Evolutionary conservation across 2,329 filamentous ascomycete genomes (phyloP), one percentile per base, ranked within the genome.

Genomic region (Cordyceps pruinosa): DNA sequence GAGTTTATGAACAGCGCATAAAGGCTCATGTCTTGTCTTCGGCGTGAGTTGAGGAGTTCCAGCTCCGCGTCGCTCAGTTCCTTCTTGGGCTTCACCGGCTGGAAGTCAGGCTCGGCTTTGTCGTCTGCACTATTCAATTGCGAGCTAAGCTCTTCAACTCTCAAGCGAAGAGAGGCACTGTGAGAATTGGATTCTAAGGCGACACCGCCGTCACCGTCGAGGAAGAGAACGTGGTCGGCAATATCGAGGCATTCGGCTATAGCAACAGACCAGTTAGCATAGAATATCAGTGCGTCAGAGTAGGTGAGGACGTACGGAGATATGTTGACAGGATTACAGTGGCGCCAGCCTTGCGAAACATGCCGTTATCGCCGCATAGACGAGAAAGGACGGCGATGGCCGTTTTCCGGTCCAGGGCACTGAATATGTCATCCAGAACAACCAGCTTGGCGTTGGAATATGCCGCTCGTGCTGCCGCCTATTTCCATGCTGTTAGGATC

Each of bases 381-480:
- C 19, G 32, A 10, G 7, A 47, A 2, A 41, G 34, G 2, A 56
- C 26, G 25, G 42, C 17, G 2, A 48, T 25, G 9, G 53, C 42
- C 21, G 45, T 56, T 23, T 42, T 47, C 5, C 42, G 10, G 19
- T 56, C 53, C 15, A 56, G 32, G 6, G 23, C 23, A 42, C 53
- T 56, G 9, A 56, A 47, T 2, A 56, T 32, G 44, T 56, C 53
- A 23, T 56, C 53, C 2, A 56, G 44, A 21, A 56, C 23, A n/a
- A 49, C 34, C 8, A 47, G 21, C 19, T 19, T 21, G 2, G 44
- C 44, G 2, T 41, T n/a, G 4, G 19, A 30, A 23, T 48, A 56
- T 3, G 26, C 19, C 15, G 53, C 53, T n/a, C 53, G 34, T 10
- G 53, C 53, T 23, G 23, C 23, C 10, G 44, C n/a, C n/a, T n/a